Conservation (phyloP, 2,329 filamentous ascomycete species). For the Chaetomium strumarium region DNA sequence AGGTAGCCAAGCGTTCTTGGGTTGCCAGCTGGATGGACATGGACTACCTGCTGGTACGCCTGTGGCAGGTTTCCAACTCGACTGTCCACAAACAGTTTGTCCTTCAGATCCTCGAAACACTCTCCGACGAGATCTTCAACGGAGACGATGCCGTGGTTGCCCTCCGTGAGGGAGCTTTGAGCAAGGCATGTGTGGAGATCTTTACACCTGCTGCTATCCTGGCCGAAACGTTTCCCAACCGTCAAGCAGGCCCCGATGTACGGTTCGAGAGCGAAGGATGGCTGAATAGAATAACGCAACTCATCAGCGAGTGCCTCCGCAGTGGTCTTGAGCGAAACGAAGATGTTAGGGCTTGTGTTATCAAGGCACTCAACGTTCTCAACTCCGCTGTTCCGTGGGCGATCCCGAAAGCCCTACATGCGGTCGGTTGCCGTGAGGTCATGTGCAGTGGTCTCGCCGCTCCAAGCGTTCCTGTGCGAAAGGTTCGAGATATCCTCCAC, state of each 20-base stretch:
- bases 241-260: constrained; percentile 62
- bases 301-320: constrained; percentile 67
- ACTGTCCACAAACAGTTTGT: constrained; percentile 75
- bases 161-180: constrained; percentile 75
- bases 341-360: constrained; percentile 62
- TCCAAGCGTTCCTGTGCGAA: constrained; percentile 65
- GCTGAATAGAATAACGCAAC: constrained; percentile 68
- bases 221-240: constrained; percentile 66
- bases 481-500: constrained; percentile 41
- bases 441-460: constrained; percentile 67
- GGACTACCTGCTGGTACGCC: constrained; percentile 73
- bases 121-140: constrained; percentile 92
- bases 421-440: constrained; percentile 62
- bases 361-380: constrained; percentile 72
- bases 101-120: constrained; percentile 77
- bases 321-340: constrained; percentile 59
- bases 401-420: constrained; percentile 72
- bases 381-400: constrained; percentile 81
- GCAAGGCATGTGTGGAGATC: constrained; percentile 86
- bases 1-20: constrained; percentile 90
- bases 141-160: constrained; percentile 83
- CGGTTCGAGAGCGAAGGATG: constrained; percentile 80
- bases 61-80: constrained; percentile 69
- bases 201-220: constrained; percentile 77
- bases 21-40: constrained; percentile 90